Base-by-base conservation (phyloP, 108 stramenopile species). In the Mediolabrus comicus region DNA sequence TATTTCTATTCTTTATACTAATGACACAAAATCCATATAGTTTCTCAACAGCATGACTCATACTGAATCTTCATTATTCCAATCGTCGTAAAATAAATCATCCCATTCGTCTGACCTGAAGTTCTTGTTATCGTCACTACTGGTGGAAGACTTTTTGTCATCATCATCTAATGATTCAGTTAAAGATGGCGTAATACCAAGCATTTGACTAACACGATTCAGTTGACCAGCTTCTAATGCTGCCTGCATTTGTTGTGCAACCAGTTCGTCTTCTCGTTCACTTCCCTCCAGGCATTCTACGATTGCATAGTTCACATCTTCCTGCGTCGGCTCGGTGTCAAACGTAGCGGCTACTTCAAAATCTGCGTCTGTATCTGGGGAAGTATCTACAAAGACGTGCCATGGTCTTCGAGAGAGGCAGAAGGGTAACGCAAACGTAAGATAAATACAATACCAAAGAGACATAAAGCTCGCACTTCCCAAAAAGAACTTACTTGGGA, bases 261-360 rank as follows among this genome's bases (percentile, higher is more conserved):
- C 92, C 29, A 95, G 57, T 62, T 92, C 92, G 71, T 95, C 95
- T 59, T 93, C 92, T 43, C 81, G 65, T 62, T 95, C 91, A 54
- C 92, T 95, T 0, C 92, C 95, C 64, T 95, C 91, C 26, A 95
- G 75, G 67, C 95, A 92, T 74, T 95, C 91, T 9, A 92, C 83
- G 53, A 95, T 95, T 0, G 92, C 84, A 43, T 74, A 81, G 53
- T 95, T 91, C 3, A 95, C 76, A 32, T 93, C 91, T 53, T 95
- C 90, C 63, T 82, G 76, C 1, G 84, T 74, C 8, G 95, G 95
- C 66, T 90, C 88, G 35, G 65, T 66, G 61, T 91, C 92, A 64
- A 93, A 95, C 6, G 92, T 93, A n/a, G 87, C 90, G 33, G 91
- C 92, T 52, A 92, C 92, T 69, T 89, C 91, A 83, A 93, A 95